Percentiles rank a stretch among this genome's conserved stretches.
phyloP scores from a whole-genome alignment of 306 rosid genomes.

The Ochetophila trinervis region DNA sequence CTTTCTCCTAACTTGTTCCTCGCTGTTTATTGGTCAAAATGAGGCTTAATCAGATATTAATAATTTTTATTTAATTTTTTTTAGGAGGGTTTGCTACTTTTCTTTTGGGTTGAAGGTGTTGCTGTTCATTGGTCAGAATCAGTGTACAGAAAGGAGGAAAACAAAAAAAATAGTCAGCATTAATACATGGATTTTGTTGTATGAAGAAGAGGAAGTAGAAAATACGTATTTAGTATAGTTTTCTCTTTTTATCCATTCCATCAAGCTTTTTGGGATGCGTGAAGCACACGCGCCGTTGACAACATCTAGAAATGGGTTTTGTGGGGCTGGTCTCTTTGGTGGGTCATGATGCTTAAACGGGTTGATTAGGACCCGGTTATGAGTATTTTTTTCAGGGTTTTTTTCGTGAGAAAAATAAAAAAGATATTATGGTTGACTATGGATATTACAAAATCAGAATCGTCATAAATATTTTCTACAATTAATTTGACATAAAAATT shows the following conservation, averaged over 20 bases:
- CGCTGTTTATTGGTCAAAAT: slow-evolving; percentile 24
- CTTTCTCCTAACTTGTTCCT: slow-evolving; percentile 1
- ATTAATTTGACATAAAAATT: too few species aligned
- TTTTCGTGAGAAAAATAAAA: too few species aligned
- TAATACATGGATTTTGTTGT: slow-evolving; percentile 14
- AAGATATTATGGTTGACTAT: too few species aligned
- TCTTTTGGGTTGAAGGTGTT: background rate
- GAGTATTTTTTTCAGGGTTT: too few species aligned
- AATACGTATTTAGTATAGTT: background rate
- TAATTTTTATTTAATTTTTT: background rate
- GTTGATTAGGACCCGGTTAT: slow-evolving; percentile 16
- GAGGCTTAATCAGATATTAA: slow-evolving; percentile 27
- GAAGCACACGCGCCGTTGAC: slow-evolving; percentile 23
- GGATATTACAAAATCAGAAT: too few species aligned
- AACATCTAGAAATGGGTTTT: slow-evolving; percentile 2
- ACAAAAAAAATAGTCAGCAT: slow-evolving; percentile 4
- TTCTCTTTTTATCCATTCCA: background rate
- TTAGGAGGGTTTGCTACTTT: background rate
- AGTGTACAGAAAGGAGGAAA: slow-evolving; percentile 1
- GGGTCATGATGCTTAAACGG: background rate
- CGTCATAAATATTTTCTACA: too few species aligned
- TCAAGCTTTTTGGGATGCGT: slow-evolving; percentile 9
- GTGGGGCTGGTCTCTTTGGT: background rate
- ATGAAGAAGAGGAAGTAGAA: too few species aligned
- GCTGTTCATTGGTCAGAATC: slow-evolving; percentile 30